Base-by-base conservation (phyloP, 2,329 filamentous ascomycete species). In the Aspergillus thermomutatus region DNA sequence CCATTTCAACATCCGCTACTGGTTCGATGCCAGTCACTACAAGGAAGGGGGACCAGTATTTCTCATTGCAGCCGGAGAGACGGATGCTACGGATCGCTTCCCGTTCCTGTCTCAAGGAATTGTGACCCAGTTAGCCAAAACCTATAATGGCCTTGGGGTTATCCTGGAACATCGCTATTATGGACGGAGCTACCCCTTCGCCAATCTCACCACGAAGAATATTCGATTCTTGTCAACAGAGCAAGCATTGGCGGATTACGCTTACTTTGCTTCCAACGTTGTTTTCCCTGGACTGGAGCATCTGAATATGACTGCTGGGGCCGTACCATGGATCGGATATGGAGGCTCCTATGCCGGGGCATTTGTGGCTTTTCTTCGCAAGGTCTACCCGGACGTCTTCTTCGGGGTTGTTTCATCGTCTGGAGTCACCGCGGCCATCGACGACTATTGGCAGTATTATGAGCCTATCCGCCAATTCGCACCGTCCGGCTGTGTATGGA, bases 131-230 rank as follows among this genome's bases (percentile, higher is more conserved):
- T 79, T 96, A 19, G 83, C 87, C 3, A 77, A 87, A 64, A 88
- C 87, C 0, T 90, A 88, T 0, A 78, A 86, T 55, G 91, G 91
- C 1, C 75, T 96, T 26, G 90, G 87, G 3, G 88, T 96, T 2
- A 83, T 96, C 49, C 81, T 96, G 2, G 91, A 96, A 76, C 91
- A 96, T 68, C 85, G 91, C 28, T 96, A 95, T 79, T 96, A 96
- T 68, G 91, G 91, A 55, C 81, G 80, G 11, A 92, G 89, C 69
- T 86, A 87, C 54, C 90, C 91, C 0, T 83, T 84, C 0, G 71
- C 80, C 1, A 82, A 92, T 66, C 79, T 93, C 21, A 82, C 82
- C 0, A 87, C 85, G 0, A 77, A 89, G 68, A 92, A 84, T 64
- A 75, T 95, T 61, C 87, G 91, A 2, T 96, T 94, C 77, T 77